Percentiles rank a stretch among this genome's conserved stretches.
Evolutionary conservation across 352 stramenopile genomes (phyloP).

Genomic region (Pythium brassicae): DNA sequence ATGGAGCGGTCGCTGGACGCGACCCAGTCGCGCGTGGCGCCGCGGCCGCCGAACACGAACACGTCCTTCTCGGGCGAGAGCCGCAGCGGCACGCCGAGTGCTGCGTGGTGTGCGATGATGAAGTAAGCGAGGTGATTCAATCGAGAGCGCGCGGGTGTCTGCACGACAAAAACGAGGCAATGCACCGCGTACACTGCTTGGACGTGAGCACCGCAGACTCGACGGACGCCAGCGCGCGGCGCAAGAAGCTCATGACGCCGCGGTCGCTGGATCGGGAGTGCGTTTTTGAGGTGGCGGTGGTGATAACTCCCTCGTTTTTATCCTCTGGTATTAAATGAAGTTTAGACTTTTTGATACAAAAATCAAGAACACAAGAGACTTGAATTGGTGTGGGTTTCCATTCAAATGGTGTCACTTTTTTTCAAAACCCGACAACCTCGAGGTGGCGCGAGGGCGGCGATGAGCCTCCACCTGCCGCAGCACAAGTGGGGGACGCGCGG

Average conservation of each 20-base stretch:
- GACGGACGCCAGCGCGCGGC: constrained; percentile 60
- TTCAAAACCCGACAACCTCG: too few species aligned
- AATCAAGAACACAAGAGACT: background rate
- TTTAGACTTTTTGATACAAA: background rate
- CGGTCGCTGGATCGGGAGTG: background rate
- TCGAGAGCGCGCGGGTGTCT: background rate
- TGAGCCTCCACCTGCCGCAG: constrained; percentile 85
- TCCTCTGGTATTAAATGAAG: background rate
- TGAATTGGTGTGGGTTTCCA: background rate
- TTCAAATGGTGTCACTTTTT: background rate
- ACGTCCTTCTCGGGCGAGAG: constrained; percentile 71
- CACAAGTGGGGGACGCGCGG: constrained; percentile 80
- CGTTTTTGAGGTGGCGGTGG: background rate
- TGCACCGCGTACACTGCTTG: constrained; percentile 66
- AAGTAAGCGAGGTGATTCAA: background rate
- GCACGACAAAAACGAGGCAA: constrained; percentile 1
- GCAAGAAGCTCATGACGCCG: constrained; percentile 66
- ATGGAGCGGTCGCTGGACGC: constrained; percentile 75
- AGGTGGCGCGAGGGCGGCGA: too few species aligned
- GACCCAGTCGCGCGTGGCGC: constrained; percentile 53
- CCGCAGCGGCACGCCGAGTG: constrained; percentile 71
- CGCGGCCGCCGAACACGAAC: constrained; percentile 65
- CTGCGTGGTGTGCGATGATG: constrained; percentile 16
- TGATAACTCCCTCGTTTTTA: constrained; percentile 3
- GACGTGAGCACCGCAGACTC: constrained; percentile 76